Conservation (phyloP, 208 protist species). For the Crithidia bombi region DNA sequence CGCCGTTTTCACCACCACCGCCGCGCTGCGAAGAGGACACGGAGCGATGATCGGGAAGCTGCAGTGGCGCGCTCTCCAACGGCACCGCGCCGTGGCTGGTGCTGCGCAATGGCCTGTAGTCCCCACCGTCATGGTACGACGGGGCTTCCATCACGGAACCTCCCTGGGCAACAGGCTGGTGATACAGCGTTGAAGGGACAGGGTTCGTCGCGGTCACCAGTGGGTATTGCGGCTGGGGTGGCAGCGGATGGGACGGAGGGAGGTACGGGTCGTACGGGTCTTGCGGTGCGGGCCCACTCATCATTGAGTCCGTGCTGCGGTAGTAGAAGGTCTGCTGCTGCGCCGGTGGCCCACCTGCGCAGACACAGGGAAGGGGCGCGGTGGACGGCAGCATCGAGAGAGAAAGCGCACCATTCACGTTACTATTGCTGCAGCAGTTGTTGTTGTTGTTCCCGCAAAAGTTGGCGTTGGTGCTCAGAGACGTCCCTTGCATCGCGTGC, state of each 20-base stretch:
- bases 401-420: neutral
- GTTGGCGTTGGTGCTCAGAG: neutral
- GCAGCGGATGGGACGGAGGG: neutral
- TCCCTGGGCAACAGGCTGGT: neutral
- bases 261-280: neutral
- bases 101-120: neutral
- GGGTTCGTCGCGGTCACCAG: neutral
- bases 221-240: neutral
- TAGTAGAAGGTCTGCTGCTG: constrained; percentile 2
- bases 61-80: too few species aligned
- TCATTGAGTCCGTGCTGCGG: neutral
- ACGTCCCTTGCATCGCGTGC: neutral
- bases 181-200: neutral
- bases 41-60: too few species aligned
- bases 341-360: neutral
- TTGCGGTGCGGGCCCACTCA: neutral
- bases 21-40: too few species aligned
- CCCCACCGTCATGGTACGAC: neutral
- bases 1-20: neutral
- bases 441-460: neutral
- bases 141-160: neutral
- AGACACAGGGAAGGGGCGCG: too few species aligned
- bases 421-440: neutral
- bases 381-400: too few species aligned
- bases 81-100: neutral